Evolutionary conservation across 2,329 filamentous ascomycete genomes (phyloP).

Genomic region (Pseudogymnoascus destructans): DNA sequence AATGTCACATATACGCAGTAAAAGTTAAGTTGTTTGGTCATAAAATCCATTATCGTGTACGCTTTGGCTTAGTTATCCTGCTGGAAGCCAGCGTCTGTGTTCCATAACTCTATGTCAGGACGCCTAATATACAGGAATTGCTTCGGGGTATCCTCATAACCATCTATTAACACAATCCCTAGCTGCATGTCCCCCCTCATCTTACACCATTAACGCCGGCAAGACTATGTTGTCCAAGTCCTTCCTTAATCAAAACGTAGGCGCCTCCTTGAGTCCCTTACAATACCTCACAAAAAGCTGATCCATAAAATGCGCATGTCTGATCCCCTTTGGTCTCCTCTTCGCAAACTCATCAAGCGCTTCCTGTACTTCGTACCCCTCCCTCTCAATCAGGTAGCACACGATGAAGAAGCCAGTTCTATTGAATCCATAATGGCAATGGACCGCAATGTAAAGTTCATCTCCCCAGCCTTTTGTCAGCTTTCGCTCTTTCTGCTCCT

Average conservation of each 20-base stretch:
- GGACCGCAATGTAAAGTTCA: constrained; percentile 56
- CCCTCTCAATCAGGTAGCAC: constrained; percentile 76
- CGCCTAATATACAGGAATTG: constrained; percentile 6
- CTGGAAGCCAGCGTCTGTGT: neutral
- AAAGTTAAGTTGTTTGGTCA: neutral
- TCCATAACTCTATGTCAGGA: neutral
- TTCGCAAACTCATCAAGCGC: constrained; percentile 68
- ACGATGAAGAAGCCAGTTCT: constrained; percentile 84
- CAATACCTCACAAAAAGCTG: constrained; percentile 68
- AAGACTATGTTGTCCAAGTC: neutral
- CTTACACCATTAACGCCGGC: constrained; percentile 1
- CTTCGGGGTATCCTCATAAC: neutral
- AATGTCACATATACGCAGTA: no score
- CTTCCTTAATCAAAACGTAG: constrained; percentile 8
- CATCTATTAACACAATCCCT: neutral
- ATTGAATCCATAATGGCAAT: constrained; percentile 96
- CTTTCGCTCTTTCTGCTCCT: constrained; percentile 36
- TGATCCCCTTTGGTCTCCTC: constrained; percentile 68
- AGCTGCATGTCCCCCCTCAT: neutral
- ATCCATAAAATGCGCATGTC: constrained; percentile 81
- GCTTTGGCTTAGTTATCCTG: neutral
- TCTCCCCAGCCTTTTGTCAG: constrained; percentile 31
- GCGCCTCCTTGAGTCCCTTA: constrained; percentile 22
- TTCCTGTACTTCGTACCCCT: constrained; percentile 56
- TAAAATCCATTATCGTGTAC: neutral